A percentile compares a stretch with the other conserved stretches of the same genome.
Conservation (phyloP, 2,329 filamentous ascomycete species). For the Hypoxylon sp. region DNA sequence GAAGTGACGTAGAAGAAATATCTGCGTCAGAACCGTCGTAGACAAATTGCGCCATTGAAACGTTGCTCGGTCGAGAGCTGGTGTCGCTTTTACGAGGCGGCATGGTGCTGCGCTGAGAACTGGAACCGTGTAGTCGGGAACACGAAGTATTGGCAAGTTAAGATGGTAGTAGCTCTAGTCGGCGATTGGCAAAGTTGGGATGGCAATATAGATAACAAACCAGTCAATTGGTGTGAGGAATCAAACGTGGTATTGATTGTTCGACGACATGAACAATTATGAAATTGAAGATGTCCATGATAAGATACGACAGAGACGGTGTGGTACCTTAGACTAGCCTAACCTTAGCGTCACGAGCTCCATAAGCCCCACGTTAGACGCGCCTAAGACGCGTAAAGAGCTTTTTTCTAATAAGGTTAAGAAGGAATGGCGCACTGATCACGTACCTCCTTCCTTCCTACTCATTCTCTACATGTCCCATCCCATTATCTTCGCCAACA, state of each 20-base stretch:
- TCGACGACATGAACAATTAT: constrained; percentile 4
- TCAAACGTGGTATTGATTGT: not conserved
- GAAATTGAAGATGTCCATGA: constrained; percentile 11
- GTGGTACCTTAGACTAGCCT: not conserved
- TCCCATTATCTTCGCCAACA: not conserved
- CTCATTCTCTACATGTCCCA: too few species aligned
- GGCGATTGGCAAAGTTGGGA: not conserved
- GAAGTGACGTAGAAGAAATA: constrained; percentile 38
- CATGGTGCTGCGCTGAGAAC: constrained; percentile 58
- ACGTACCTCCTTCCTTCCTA: not conserved
- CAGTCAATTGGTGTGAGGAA: constrained; percentile 3
- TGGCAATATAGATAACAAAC: not conserved
- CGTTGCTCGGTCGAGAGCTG: constrained; percentile 61
- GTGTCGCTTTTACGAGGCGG: constrained; percentile 69
- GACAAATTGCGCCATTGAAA: constrained; percentile 63
- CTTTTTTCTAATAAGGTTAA: constrained; percentile 26
- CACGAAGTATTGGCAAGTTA: not conserved
- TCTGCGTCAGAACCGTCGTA: constrained; percentile 59
- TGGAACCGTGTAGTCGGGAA: constrained; percentile 9
- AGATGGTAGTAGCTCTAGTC: not conserved
- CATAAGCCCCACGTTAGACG: constrained; percentile 46
- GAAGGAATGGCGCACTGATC: constrained; percentile 1
- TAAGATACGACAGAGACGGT: not conserved
- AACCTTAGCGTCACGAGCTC: constrained; percentile 32
- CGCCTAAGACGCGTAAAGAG: constrained; percentile 50